Percentiles rank a stretch among this genome's conserved stretches.
Conservation (phyloP, 331 rosid genomes). For the Dryas integrifolia region DNA sequence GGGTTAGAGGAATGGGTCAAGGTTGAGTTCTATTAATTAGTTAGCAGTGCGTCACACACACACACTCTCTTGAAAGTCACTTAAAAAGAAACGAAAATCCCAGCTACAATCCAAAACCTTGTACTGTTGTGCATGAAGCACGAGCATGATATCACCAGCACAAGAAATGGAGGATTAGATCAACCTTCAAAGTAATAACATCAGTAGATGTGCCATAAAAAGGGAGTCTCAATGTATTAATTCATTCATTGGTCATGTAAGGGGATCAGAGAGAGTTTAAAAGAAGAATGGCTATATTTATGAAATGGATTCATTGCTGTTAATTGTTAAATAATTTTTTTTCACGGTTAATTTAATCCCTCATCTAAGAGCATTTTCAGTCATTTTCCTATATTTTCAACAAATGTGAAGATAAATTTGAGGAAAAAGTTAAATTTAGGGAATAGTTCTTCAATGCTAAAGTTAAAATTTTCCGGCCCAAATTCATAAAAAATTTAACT, state of each 20-base stretch:
- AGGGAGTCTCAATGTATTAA: not conserved
- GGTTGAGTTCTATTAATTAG: not conserved
- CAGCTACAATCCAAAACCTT: not conserved
- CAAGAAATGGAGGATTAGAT: slow-evolving; percentile 3
- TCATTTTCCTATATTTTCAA: too few species aligned
- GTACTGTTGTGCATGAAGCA: not conserved
- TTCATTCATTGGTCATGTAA: slow-evolving; percentile 1
- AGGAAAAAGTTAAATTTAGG: too few species aligned
- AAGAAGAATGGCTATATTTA: not conserved
- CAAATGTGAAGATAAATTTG: too few species aligned
- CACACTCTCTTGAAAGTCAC: not conserved
- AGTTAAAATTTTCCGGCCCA: too few species aligned
- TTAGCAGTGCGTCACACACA: not conserved
- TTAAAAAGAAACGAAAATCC: not conserved
- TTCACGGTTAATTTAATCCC: not conserved
- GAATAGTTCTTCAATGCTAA: too few species aligned
- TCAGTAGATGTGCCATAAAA: not conserved
- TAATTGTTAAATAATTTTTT: not conserved
- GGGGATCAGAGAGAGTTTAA: not conserved
- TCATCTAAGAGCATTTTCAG: too few species aligned
- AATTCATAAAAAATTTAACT: too few species aligned
- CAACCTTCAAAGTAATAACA: slow-evolving; percentile 6
- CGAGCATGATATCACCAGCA: slow-evolving; percentile 1
- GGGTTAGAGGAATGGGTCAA: slow-evolving; percentile 10
- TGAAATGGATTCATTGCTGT: not conserved